These are phyloP conservation scores for Citeromyces siamensis DNA, from an alignment of 1,139 yeast species.

Conservation along the genomic window DNA sequence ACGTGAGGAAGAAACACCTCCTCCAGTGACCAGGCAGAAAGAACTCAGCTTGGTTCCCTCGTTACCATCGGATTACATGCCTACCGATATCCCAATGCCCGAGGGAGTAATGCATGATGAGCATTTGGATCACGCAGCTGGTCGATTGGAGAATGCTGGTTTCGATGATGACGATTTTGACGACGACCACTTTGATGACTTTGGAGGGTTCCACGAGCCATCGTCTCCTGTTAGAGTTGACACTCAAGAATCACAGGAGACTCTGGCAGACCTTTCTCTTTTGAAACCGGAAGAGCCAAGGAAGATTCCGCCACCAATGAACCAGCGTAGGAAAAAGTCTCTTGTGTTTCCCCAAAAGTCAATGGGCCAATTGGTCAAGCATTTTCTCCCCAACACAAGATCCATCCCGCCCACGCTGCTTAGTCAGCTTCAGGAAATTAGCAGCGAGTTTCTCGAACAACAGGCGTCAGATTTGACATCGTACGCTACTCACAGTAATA, in stretches of 20 bases:
- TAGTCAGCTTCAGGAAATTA: conserved; percentile 12
- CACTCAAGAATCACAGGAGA: background rate
- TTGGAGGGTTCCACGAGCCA: background rate
- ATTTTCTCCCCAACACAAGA: conserved; percentile 4
- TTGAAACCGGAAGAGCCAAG: background rate
- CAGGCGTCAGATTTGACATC: conserved; percentile 24
- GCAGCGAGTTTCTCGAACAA: conserved; percentile 22
- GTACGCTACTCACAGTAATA: conserved; percentile 22
- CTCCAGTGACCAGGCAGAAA: background rate
- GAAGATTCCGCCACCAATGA: background rate
- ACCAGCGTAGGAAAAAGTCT: background rate
- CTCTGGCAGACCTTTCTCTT: background rate
- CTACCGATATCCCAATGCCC: conserved; percentile 7
- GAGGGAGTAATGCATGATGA: conserved; percentile 6
- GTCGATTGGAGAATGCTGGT: background rate
- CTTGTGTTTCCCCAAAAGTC: conserved; percentile 2
- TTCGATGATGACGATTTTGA: no score
- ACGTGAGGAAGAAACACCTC: background rate
- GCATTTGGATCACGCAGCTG: background rate
- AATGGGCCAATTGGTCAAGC: conserved; percentile 2
- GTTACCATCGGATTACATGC: background rate
- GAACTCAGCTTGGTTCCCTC: background rate
- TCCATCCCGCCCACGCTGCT: conserved; percentile 9
- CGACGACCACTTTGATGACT: background rate
- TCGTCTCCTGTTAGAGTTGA: background rate